Evolutionary conservation across 148 eudicot species (phyloP).

Genomic region (Vaccinium corymbosum): DNA sequence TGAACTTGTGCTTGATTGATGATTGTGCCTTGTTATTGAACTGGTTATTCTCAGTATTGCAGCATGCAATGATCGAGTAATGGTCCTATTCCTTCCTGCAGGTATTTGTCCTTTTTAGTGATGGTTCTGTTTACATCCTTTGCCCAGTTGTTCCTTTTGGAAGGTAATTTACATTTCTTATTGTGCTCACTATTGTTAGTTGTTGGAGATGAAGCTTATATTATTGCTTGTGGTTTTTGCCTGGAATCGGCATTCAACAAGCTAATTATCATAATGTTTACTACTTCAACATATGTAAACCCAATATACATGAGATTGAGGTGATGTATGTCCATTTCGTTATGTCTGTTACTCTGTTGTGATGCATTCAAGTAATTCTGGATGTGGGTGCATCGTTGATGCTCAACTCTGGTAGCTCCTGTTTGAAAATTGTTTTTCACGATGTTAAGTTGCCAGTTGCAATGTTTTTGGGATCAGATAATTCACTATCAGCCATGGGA

Average conservation of each 20-base stretch:
- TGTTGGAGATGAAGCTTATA: neutral
- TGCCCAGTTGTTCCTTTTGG: constrained; percentile 97
- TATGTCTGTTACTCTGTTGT: neutral
- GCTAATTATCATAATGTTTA: neutral
- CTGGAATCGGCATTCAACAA: neutral
- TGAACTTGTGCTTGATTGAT: neutral
- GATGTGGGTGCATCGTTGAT: neutral
- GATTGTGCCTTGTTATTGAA: neutral
- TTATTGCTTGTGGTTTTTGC: neutral
- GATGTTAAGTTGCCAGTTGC: neutral
- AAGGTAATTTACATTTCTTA: constrained; percentile 41
- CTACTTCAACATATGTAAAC: neutral
- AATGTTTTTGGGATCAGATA: neutral
- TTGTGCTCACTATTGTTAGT: constrained; percentile 1
- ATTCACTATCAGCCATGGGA: neutral
- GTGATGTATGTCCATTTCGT: neutral
- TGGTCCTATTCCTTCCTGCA: constrained; percentile 34
- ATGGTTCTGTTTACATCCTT: constrained; percentile 74
- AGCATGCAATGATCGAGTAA: neutral
- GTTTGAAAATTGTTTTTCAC: neutral
- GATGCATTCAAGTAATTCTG: neutral
- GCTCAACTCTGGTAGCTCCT: neutral
- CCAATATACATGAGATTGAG: constrained; percentile 7
- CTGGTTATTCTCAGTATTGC: constrained; percentile 9
- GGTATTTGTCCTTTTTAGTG: constrained; percentile 83